A percentile compares a stretch with the other conserved stretches of the same genome.
Conservation (phyloP, 2,329 filamentous ascomycete genomes). For the Arthrobotrys musiformis region DNA sequence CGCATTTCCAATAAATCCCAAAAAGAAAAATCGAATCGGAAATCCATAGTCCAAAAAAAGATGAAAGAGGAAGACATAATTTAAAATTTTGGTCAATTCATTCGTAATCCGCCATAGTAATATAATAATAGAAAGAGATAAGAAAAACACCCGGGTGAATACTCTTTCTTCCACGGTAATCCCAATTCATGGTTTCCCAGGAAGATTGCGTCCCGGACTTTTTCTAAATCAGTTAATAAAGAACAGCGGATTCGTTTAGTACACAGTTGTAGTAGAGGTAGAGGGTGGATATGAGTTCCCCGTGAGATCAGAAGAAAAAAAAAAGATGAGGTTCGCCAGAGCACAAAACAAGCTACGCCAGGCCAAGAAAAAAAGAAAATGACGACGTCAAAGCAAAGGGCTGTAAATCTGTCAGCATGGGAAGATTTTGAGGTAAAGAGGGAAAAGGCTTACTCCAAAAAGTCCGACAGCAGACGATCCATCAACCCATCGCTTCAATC, state of each 20-base stretch:
- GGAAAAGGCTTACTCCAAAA: neutral
- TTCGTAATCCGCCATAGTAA: conserved; percentile 8
- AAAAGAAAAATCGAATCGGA: neutral
- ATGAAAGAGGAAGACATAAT: neutral
- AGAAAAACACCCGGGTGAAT: too few relatives aligned
- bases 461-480: conserved; percentile 11
- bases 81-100: conserved; percentile 6
- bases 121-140: neutral
- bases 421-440: too few relatives aligned
- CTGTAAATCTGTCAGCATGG: neutral
- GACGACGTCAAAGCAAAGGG: conserved; percentile 1
- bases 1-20: neutral
- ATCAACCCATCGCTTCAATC: conserved; percentile 30
- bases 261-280: neutral
- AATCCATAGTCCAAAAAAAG: neutral
- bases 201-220: neutral
- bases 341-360: conserved; percentile 7
- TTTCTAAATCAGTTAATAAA: neutral
- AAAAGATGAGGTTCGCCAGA: conserved; percentile 1
- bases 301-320: neutral
- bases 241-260: neutral
- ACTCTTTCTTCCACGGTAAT: neutral
- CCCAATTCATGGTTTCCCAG: neutral
- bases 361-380: neutral
- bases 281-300: neutral